phyloP scores from a whole-genome alignment of 176 grass and related monocot species.

The Musa troglodytarum region DNA sequence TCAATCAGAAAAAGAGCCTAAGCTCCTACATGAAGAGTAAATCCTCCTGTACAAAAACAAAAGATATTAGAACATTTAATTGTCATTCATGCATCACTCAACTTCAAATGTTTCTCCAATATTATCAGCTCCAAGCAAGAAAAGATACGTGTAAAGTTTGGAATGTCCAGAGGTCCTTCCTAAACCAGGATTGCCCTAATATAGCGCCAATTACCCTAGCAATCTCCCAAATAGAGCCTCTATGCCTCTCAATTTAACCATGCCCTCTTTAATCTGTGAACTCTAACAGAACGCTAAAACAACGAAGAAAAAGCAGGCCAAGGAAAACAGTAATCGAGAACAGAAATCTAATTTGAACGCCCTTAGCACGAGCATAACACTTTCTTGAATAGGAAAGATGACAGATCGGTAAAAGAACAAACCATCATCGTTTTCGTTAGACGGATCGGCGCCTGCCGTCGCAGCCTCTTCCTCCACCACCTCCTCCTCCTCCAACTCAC shows the following conservation, averaged over 20 bases:
- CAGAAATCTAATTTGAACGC: background rate
- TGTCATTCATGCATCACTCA: no score
- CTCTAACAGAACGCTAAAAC: background rate
- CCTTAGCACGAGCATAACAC: background rate
- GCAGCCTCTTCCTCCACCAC: background rate
- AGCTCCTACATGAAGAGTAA: no score
- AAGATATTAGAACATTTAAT: no score
- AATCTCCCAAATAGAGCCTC: no score
- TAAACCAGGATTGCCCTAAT: no score
- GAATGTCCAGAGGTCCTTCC: no score
- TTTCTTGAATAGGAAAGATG: background rate
- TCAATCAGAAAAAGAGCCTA: no score
- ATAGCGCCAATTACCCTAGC: no score
- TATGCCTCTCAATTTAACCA: background rate
- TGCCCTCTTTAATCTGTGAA: background rate
- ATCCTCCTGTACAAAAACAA: no score
- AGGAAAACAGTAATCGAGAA: background rate
- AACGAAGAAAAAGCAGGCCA: background rate
- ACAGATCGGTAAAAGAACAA: background rate
- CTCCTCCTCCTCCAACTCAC: background rate
- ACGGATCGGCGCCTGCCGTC: background rate
- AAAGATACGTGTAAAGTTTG: no score
- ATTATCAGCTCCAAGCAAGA: no score
- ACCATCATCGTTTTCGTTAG: background rate
- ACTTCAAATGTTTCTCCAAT: no score